phyloP scores from a whole-genome alignment of 2,329 filamentous ascomycete species.

The Pestalotiopsis sp. region DNA sequence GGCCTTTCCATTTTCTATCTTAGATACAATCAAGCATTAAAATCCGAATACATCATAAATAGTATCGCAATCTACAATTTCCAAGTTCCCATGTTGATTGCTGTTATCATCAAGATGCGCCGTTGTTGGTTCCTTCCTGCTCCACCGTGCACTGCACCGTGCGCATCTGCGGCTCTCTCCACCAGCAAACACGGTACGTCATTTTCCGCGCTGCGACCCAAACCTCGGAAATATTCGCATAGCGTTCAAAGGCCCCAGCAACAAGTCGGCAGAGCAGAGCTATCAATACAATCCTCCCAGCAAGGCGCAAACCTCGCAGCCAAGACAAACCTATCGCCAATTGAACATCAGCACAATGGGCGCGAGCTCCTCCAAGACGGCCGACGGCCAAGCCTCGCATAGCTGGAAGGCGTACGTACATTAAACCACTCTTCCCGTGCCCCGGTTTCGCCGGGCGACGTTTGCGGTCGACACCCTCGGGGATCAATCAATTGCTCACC shows the following conservation, averaged over 20 bases:
- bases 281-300: neutral
- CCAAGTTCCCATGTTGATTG: too few species aligned
- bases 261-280: neutral
- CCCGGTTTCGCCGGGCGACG: neutral
- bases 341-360: conserved; percentile 50
- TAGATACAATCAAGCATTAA: too few species aligned
- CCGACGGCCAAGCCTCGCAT: conserved; percentile 39
- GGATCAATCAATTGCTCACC: conserved; percentile 14
- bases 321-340: conserved; percentile 9
- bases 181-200: conserved; percentile 7
- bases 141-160: neutral
- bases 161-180: neutral
- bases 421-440: neutral
- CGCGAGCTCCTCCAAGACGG: conserved; percentile 56
- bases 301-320: neutral
- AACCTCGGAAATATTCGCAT: conserved; percentile 11
- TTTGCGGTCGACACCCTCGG: neutral
- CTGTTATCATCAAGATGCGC: neutral
- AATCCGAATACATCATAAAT: too few species aligned
- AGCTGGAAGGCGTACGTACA: conserved; percentile 57
- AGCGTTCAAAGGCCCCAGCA: neutral
- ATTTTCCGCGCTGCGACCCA: conserved; percentile 4
- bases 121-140: neutral
- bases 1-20: too few species aligned
- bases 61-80: too few species aligned